phyloP scores from a whole-genome alignment of 2,329 filamentous ascomycete genomes.

The Tetracladium maxilliforme region DNA sequence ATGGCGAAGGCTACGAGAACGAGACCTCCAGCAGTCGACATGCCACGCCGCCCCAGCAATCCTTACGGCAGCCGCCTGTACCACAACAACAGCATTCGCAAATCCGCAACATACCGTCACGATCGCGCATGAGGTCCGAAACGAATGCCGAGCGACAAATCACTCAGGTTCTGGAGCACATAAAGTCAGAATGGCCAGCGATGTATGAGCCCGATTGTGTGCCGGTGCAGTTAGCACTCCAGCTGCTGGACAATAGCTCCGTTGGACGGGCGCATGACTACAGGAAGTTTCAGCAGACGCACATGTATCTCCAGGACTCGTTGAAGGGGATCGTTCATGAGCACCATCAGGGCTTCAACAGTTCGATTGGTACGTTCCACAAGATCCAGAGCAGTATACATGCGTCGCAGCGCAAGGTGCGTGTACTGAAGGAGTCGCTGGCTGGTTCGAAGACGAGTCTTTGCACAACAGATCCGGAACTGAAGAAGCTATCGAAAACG shows the following conservation, averaged over 20 bases:
- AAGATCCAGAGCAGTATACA: conserved; percentile 94
- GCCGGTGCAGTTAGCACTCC: conserved; percentile 86
- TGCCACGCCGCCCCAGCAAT: conserved; percentile 10
- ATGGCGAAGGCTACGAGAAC: too few relatives aligned
- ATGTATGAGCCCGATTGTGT: conserved; percentile 84
- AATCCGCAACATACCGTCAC: conserved; percentile 12
- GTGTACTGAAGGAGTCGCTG: conserved; percentile 71
- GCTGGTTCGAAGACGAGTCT: conserved; percentile 67
- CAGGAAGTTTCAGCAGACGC: conserved; percentile 67
- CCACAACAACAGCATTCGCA: conserved; percentile 8
- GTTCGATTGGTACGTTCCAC: conserved; percentile 96
- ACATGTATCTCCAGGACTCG: conserved; percentile 80
- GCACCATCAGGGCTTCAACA: conserved; percentile 98
- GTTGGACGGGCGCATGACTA: conserved; percentile 85
- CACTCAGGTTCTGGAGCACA: conserved; percentile 55
- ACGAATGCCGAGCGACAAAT: conserved; percentile 1
- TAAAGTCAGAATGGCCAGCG: conserved; percentile 79
- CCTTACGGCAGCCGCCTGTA: conserved; percentile 5
- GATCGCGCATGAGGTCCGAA: background rate
- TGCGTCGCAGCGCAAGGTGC: conserved; percentile 72
- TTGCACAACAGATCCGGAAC: conserved; percentile 73
- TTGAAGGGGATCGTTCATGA: conserved; percentile 94
- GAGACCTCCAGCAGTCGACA: conserved; percentile 12
- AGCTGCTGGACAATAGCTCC: conserved; percentile 87
- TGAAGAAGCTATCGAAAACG: conserved; percentile 75